Evolutionary conservation across 768 basidiomycete species (phyloP).

Genomic region (Lactarius hatsudake): DNA sequence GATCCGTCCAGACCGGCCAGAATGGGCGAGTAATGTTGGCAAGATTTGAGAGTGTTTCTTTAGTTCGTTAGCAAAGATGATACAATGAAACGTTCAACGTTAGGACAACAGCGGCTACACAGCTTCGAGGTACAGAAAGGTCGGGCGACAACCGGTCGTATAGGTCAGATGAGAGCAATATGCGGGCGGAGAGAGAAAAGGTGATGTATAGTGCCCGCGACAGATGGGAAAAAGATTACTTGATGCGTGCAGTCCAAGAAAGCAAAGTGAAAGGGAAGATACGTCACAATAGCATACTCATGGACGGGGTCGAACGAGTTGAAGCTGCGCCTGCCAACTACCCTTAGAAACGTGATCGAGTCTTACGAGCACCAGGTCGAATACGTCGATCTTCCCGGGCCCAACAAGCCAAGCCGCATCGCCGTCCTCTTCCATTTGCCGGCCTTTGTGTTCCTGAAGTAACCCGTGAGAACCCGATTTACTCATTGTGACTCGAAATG

Average conservation of each 20-base stretch:
- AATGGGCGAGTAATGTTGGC: neutral
- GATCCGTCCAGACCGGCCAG: neutral
- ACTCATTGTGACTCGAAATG: conserved; percentile 3
- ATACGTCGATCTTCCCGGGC: conserved; percentile 50
- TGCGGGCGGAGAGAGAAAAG: neutral
- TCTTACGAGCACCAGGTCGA: conserved; percentile 70
- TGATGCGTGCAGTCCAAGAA: neutral
- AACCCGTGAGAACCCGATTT: conserved; percentile 1
- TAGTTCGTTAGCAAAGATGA: neutral
- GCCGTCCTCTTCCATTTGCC: conserved; percentile 60
- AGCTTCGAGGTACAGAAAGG: conserved; percentile 1
- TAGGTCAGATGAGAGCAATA: neutral
- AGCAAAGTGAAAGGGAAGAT: neutral
- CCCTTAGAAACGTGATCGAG: conserved; percentile 83
- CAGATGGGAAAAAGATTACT: neutral
- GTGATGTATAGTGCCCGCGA: neutral
- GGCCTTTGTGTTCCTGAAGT: conserved; percentile 46
- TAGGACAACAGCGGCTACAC: conserved; percentile 7
- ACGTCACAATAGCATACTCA: neutral
- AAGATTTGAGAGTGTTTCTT: neutral
- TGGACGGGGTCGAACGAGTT: conserved; percentile 37
- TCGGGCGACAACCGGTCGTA: neutral
- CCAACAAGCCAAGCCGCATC: conserved; percentile 66
- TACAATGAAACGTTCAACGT: conserved; percentile 4
- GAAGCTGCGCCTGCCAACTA: conserved; percentile 77